Evolutionary conservation across 2,329 filamentous ascomycete genomes (phyloP), one percentile per base, ranked within the genome.

Genomic region (Cladosporium sp.): DNA sequence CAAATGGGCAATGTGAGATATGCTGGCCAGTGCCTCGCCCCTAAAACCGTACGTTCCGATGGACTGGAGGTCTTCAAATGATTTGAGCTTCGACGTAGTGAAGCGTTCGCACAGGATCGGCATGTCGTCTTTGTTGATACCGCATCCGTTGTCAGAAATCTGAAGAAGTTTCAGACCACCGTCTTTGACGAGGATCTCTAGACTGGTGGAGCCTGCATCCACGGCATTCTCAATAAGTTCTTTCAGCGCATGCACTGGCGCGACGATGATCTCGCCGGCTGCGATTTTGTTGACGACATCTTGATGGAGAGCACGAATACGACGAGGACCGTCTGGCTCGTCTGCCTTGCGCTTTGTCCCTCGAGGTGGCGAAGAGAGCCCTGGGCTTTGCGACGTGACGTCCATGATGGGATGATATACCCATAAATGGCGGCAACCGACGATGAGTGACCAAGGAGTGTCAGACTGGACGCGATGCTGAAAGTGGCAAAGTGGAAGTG

Each of bases 281-380:
- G 95, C 95, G 71, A 99, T 99, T 78, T 98, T 99, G 83, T 98
- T 99, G 70, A 99, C 91, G 26, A 99, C 95, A 80, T 95, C 90
- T 69, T 91, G 89, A 73, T 96, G 91, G 29, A 99, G 85, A 16
- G 94, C 91, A 89, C 96, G 79, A 71, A 86, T 86, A 33, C 82
- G 75, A 61, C 80, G 77, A 46, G 78, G 79, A 29, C 78, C 73
- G n/a, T 76, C 73, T 40, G 73, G 69, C 57, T 74, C 72, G 60
- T 74, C 72, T 37, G 59, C 59, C 64, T 75, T 77, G 46, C 76
- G 74, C 67, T 78, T 78, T 14, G 67, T 74, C 7, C 75, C 75
- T 21, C 73, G 74, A 10, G 71, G 69, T 66, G 73, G 73, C 58
- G 72, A 68, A 4, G 61, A 31, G 23, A 26, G 26, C 14, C 35